A percentile compares a stretch with the other conserved stretches of the same genome.
Evolutionary conservation across 108 stramenopile genomes (phyloP).

Genomic region (Nitzschia sp.): DNA sequence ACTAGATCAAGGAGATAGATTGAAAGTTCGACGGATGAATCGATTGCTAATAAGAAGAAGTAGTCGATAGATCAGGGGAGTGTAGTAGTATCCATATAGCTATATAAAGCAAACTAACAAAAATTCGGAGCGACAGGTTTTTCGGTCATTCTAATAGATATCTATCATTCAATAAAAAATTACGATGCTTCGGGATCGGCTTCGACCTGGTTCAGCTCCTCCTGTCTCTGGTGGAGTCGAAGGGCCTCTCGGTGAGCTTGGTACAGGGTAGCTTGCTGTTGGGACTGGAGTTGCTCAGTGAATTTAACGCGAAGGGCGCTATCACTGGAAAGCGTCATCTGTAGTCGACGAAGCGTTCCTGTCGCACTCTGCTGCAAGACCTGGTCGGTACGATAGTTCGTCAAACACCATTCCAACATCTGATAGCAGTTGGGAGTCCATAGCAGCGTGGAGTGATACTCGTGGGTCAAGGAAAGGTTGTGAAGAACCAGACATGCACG

Average conservation of each 20-base stretch:
- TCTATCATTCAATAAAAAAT: too few relatives aligned
- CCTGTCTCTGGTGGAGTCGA: constrained; percentile 16
- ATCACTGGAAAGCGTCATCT: constrained; percentile 35
- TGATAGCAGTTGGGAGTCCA: constrained; percentile 85
- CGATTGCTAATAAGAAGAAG: too few relatives aligned
- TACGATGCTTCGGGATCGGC: background rate
- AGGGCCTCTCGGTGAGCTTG: constrained; percentile 35
- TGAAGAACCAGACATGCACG: constrained; percentile 92
- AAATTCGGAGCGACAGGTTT: too few relatives aligned
- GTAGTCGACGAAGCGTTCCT: constrained; percentile 78
- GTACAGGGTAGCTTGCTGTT: constrained; percentile 43
- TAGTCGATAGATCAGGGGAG: background rate
- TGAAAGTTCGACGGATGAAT: background rate
- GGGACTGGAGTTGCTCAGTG: constrained; percentile 32
- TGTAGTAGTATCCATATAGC: background rate
- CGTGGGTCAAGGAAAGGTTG: constrained; percentile 83
- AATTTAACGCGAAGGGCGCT: constrained; percentile 41
- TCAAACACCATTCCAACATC: constrained; percentile 86
- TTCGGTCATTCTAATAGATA: too few relatives aligned
- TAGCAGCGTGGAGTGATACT: constrained; percentile 75
- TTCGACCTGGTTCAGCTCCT: background rate
- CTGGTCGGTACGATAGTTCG: constrained; percentile 81
- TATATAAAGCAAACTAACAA: too few relatives aligned
- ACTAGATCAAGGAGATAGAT: constrained; percentile 5
- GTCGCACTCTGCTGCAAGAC: constrained; percentile 84